Evolutionary conservation across 345 rosid genomes (phyloP).

Genomic region (Clausena lansium): DNA sequence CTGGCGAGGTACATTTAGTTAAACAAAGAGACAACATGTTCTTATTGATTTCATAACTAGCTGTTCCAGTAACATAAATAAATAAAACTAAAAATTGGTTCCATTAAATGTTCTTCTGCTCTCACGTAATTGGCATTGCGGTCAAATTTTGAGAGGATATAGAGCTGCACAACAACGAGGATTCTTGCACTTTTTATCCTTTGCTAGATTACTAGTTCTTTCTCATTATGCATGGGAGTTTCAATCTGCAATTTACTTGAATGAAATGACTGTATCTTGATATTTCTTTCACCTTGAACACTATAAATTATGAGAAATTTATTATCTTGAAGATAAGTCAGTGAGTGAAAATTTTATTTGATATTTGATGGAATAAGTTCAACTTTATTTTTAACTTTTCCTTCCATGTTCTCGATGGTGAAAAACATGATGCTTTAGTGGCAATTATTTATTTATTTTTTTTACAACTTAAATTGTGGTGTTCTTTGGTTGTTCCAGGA

Average conservation of each 20-base stretch:
- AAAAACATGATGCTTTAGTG: neutral
- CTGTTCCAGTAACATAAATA: neutral
- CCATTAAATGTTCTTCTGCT: neutral
- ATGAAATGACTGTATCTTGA: neutral
- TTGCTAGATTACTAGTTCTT: neutral
- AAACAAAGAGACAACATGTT: neutral
- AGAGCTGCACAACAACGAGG: neutral
- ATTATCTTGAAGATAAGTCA: neutral
- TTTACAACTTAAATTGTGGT: neutral
- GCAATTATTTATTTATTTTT: neutral
- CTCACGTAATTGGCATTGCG: neutral
- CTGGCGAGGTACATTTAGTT: slow-evolving; percentile 66
- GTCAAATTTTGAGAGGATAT: neutral
- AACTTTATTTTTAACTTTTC: slow-evolving; percentile 3
- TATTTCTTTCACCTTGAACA: neutral
- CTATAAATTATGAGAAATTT: neutral
- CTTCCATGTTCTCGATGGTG: neutral
- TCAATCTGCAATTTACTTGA: neutral
- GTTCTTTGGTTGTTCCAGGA: slow-evolving; percentile 47
- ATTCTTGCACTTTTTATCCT: neutral
- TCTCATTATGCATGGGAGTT: neutral
- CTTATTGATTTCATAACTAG: neutral
- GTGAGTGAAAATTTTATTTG: neutral
- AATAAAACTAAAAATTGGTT: neutral
- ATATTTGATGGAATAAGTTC: neutral